Conservation (phyloP, 331 rosid species). For the Malus hybrid region DNA sequence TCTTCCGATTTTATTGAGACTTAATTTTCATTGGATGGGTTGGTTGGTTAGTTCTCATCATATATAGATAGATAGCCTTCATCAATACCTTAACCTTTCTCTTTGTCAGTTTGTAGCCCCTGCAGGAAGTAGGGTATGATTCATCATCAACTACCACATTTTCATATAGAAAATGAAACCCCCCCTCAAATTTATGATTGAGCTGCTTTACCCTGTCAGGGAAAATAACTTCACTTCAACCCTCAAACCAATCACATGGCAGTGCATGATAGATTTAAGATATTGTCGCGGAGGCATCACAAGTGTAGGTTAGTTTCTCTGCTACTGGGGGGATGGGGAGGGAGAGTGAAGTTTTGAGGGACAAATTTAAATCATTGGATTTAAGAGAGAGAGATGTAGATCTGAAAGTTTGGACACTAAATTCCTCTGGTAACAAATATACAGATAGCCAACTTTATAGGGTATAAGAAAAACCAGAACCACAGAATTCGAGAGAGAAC, state of each 20-base stretch:
- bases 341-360: not conserved
- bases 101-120: slow-evolving; percentile 54
- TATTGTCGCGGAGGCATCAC: no score
- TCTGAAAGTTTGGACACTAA: not conserved
- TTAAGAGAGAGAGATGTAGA: slow-evolving; percentile 3
- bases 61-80: not conserved
- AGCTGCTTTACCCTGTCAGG: not conserved
- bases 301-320: no score
- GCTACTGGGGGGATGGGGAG: no score
- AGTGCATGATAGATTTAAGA: no score
- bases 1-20: no score
- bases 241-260: no score
- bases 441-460: slow-evolving; percentile 14
- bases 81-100: slow-evolving; percentile 14
- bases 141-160: slow-evolving; percentile 16
- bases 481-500: slow-evolving; percentile 24
- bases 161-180: not conserved
- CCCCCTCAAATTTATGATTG: slow-evolving; percentile 9
- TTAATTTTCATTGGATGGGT: slow-evolving; percentile 26
- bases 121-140: slow-evolving; percentile 30
- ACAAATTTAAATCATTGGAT: not conserved
- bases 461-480: slow-evolving; percentile 22
- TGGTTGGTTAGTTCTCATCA: not conserved
- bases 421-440: slow-evolving; percentile 5
- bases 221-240: no score